Percentiles rank a stretch among this genome's conserved stretches.
Conservation (phyloP, 108 stramenopile genomes). For the Pseudonitzschia multiseries region DNA sequence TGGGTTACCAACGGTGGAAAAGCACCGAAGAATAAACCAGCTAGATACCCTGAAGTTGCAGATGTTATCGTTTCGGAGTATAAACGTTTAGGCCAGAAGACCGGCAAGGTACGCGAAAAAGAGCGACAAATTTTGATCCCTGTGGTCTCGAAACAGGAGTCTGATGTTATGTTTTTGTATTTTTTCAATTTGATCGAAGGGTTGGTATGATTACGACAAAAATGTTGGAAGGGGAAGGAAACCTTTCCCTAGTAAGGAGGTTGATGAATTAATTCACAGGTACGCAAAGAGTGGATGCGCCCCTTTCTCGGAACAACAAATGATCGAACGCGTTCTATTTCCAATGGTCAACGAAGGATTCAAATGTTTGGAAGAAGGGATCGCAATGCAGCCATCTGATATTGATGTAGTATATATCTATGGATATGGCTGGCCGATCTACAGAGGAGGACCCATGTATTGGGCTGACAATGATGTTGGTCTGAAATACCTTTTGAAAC, state of each 20-base stretch:
- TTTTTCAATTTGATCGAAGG: conserved; percentile 21
- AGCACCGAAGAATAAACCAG: conserved; percentile 51
- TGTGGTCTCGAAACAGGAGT: not conserved
- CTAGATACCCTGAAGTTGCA: conserved; percentile 83
- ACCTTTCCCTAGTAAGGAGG: conserved; percentile 74
- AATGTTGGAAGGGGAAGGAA: conserved; percentile 79
- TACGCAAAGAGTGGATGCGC: conserved; percentile 39
- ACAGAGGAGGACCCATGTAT: conserved; percentile 91
- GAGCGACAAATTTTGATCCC: conserved; percentile 28
- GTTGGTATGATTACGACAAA: conserved; percentile 88
- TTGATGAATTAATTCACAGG: conserved; percentile 57
- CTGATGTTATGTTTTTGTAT: not conserved
- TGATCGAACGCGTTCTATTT: conserved; percentile 72
- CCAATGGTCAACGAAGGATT: conserved; percentile 97
- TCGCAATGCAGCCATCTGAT: conserved; percentile 86
- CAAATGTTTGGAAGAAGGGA: conserved; percentile 94
- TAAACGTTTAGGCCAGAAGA: conserved; percentile 91
- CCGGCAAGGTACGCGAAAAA: conserved; percentile 18
- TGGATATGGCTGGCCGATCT: conserved; percentile 95
- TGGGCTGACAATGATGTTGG: conserved; percentile 89
- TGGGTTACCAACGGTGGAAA: conserved; percentile 33
- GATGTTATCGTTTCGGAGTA: conserved; percentile 82
- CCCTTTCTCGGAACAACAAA: conserved; percentile 51
- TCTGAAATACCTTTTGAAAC: conserved; percentile 49
- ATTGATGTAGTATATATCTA: conserved; percentile 95